Conservation (phyloP, 2,329 filamentous ascomycete species). For the Fusarium sp. region DNA sequence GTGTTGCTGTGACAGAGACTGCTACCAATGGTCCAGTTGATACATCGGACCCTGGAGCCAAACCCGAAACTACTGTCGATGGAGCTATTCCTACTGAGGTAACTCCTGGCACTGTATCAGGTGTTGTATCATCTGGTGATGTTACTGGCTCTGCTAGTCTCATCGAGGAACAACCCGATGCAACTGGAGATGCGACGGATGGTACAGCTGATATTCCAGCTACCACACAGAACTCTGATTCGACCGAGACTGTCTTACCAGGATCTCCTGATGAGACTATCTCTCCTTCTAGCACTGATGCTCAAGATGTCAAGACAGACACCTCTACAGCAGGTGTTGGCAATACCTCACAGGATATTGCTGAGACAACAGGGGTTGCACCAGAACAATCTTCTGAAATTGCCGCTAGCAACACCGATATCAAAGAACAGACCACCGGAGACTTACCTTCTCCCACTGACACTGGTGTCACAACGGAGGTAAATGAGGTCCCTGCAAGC, state of each 20-base stretch:
- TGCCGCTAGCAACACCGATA: background rate
- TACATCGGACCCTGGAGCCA: background rate
- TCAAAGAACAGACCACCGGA: background rate
- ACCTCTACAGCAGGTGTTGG: background rate
- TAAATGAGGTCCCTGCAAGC: rapidly evolving
- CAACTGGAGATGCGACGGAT: background rate
- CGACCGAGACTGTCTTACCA: background rate
- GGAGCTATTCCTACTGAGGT: background rate
- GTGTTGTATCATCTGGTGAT: background rate
- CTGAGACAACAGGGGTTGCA: background rate
- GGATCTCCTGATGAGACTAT: background rate
- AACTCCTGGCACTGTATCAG: background rate
- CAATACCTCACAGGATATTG: background rate
- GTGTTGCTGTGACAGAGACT: background rate
- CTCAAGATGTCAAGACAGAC: background rate
- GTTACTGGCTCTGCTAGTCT: background rate
- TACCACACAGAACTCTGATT: background rate
- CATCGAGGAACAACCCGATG: background rate
- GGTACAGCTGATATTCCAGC: background rate
- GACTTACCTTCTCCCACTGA: background rate
- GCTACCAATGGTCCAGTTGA: background rate
- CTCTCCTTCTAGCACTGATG: background rate
- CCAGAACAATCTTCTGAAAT: background rate
- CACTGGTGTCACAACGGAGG: rapidly evolving
- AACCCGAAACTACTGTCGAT: background rate